These are phyloP conservation scores for Naganishia sp. DNA, from an alignment of 1,284 basidiomycete species.

Conservation along the genomic window DNA sequence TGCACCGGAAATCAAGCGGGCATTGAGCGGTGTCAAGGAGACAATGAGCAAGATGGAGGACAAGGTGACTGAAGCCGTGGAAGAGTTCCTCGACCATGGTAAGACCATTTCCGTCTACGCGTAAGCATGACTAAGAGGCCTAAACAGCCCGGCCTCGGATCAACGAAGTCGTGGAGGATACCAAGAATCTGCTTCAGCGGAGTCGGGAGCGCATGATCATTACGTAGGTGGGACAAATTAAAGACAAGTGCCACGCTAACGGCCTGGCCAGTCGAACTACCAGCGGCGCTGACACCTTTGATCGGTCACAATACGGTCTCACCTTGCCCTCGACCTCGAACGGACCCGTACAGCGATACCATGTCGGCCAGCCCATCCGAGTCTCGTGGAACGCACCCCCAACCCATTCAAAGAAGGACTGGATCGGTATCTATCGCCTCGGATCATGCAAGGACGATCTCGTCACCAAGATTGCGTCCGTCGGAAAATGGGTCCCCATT, in stretches of 20 bases:
- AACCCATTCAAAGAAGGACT: slow-evolving; percentile 89
- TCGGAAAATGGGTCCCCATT: slow-evolving; percentile 91
- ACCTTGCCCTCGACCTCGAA: slow-evolving; percentile 58
- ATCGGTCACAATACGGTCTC: slow-evolving; percentile 74
- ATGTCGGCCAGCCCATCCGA: slow-evolving; percentile 84
- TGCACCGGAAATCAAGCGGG: slow-evolving; percentile 72
- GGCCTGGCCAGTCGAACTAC: slow-evolving; percentile 68
- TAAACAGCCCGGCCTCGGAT: slow-evolving; percentile 62
- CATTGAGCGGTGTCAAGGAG: slow-evolving; percentile 85
- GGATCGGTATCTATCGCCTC: slow-evolving; percentile 93
- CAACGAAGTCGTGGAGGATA: slow-evolving; percentile 84
- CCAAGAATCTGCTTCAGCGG: slow-evolving; percentile 86
- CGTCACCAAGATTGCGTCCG: slow-evolving; percentile 81
- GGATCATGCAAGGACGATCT: slow-evolving; percentile 79
- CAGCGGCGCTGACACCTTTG: slow-evolving; percentile 74
- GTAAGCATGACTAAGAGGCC: not conserved
- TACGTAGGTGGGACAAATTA: slow-evolving; percentile 60
- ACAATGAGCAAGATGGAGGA: slow-evolving; percentile 93
- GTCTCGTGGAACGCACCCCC: slow-evolving; percentile 84
- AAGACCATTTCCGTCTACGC: slow-evolving; percentile 43
- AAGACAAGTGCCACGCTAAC: not conserved
- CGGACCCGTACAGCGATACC: slow-evolving; percentile 61
- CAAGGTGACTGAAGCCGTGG: slow-evolving; percentile 83
- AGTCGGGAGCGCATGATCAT: slow-evolving; percentile 85
- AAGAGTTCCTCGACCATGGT: slow-evolving; percentile 90